Evolutionary conservation across 2,329 filamentous ascomycete species (phyloP).

Genomic region (Fusarium redolens): DNA sequence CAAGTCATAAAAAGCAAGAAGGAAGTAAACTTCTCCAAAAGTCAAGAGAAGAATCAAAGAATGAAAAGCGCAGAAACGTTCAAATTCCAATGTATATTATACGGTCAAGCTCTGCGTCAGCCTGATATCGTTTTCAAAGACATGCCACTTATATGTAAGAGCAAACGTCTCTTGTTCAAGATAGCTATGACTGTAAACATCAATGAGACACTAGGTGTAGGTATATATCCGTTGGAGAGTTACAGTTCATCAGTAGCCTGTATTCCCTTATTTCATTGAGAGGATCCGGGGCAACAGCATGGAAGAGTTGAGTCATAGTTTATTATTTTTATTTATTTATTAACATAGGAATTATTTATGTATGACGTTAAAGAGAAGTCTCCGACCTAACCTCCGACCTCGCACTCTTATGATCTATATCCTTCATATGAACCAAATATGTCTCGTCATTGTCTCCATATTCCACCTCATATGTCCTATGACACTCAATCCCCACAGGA

Average conservation of each 20-base stretch:
- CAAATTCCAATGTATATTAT: background rate
- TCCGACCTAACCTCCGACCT: constrained; percentile 7
- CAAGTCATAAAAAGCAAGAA: no score
- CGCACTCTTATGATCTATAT: constrained; percentile 38
- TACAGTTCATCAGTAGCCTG: background rate
- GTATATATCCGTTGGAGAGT: background rate
- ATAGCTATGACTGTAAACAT: background rate
- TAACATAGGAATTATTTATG: background rate
- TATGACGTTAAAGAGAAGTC: constrained; percentile 6
- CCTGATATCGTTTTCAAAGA: background rate
- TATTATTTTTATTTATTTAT: background rate
- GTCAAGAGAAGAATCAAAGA: background rate
- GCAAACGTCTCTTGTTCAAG: background rate
- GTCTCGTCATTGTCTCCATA: constrained; percentile 50
- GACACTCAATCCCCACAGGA: constrained; percentile 47
- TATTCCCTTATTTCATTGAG: background rate
- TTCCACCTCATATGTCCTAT: constrained; percentile 52
- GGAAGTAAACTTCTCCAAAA: no score
- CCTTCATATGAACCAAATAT: constrained; percentile 47
- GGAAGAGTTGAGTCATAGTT: background rate
- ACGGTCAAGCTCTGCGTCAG: background rate
- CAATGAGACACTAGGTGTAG: no score
- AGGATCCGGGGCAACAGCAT: background rate
- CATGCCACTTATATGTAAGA: background rate
- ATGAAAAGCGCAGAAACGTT: fast-evolving